phyloP scores from a whole-genome alignment of 306 rosid genomes.

The Alnus glutinosa region DNA sequence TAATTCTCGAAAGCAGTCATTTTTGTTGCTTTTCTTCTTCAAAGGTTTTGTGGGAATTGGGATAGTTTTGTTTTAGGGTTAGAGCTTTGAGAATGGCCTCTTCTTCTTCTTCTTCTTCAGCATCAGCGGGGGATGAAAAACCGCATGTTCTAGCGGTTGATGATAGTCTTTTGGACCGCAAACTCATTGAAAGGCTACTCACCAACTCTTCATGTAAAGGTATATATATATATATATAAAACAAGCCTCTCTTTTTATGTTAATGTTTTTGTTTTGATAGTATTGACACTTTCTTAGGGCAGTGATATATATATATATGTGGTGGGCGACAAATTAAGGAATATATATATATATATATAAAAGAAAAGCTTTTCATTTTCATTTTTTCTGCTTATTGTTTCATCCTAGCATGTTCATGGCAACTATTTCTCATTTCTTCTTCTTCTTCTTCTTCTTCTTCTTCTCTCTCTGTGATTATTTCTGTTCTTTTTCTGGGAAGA shows the following conservation, averaged over 20 bases:
- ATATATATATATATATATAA: too few relatives aligned
- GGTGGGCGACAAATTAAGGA: background rate
- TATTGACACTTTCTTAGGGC: background rate
- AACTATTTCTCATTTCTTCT: too few relatives aligned
- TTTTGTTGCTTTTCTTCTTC: background rate
- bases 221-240: background rate
- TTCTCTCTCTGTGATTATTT: too few relatives aligned
- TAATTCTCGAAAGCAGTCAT: background rate
- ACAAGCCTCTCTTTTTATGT: background rate
- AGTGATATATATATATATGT: background rate
- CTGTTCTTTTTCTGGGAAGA: too few relatives aligned
- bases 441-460: too few relatives aligned
- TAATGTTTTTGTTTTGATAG: background rate
- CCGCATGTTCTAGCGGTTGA: conserved; percentile 38
- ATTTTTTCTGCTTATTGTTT: too few relatives aligned
- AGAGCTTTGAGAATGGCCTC: background rate
- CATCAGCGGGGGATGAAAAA: conserved; percentile 17
- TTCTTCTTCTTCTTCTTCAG: background rate
- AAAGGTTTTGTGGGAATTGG: background rate
- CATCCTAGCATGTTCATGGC: too few relatives aligned
- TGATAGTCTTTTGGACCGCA: conserved; percentile 31
- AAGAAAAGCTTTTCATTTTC: too few relatives aligned
- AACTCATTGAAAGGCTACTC: conserved; percentile 27
- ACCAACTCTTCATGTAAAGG: conserved; percentile 34
- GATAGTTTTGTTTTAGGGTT: background rate